These are phyloP conservation scores for Scorias spongiosa DNA, from an alignment of 2,329 filamentous ascomycete species.

Conservation along the genomic window DNA sequence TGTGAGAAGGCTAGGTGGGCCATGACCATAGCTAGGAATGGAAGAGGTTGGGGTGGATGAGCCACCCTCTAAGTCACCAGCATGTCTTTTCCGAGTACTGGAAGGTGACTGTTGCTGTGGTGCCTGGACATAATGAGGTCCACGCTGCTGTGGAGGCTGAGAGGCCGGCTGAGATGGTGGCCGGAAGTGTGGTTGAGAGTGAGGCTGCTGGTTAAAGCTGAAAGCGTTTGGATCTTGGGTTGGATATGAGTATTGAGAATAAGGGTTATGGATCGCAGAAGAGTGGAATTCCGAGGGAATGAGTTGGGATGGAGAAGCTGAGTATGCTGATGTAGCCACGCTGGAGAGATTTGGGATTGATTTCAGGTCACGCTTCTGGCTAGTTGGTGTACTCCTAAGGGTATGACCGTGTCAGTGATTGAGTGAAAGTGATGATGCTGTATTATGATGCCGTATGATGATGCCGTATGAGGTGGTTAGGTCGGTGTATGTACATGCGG, in stretches of 20 bases:
- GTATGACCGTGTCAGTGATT: background rate
- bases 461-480: no score
- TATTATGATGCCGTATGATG: no score
- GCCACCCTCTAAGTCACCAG: constrained; percentile 18
- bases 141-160: constrained; percentile 12
- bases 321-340: constrained; percentile 12
- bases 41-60: constrained; percentile 16
- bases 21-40: constrained; percentile 12
- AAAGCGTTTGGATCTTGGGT: constrained; percentile 15
- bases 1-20: constrained; percentile 12
- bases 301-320: constrained; percentile 23
- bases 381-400: constrained; percentile 24
- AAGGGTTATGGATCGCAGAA: constrained; percentile 14
- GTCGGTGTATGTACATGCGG: no score
- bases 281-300: constrained; percentile 16
- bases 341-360: constrained; percentile 14
- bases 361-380: constrained; percentile 30
- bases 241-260: constrained; percentile 15
- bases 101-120: constrained; percentile 13
- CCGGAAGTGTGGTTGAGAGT: constrained; percentile 7
- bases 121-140: constrained; percentile 22
- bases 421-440: no score
- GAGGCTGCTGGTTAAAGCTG: constrained; percentile 14
- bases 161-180: constrained; percentile 10
- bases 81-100: constrained; percentile 21